Percentiles rank a stretch among this genome's conserved stretches.
Evolutionary conservation across 164 flowering plant species (phyloP).

Genomic region (Vitis rotundifolia): DNA sequence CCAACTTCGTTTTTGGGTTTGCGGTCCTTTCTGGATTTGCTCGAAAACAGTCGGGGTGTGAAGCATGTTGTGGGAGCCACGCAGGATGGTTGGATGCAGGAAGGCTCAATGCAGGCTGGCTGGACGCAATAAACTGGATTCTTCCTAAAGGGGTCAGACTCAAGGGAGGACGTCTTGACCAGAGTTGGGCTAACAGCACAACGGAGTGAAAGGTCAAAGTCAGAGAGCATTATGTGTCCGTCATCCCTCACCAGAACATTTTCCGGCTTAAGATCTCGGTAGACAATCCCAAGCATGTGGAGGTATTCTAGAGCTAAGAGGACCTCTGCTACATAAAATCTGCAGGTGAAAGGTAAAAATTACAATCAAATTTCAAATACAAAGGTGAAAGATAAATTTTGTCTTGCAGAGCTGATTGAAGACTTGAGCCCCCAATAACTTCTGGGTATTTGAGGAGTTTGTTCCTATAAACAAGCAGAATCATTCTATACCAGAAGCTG

Average conservation of each 20-base stretch:
- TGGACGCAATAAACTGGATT: constrained; percentile 71
- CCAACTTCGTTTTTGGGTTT: constrained; percentile 62
- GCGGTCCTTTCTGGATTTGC: constrained; percentile 75
- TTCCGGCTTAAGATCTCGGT: constrained; percentile 93
- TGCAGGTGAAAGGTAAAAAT: constrained; percentile 30
- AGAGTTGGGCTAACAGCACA: constrained; percentile 85
- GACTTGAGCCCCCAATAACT: too few relatives aligned
- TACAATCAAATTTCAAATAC: neutral
- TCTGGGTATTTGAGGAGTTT: too few relatives aligned
- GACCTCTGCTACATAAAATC: constrained; percentile 88
- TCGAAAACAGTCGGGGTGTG: constrained; percentile 68
- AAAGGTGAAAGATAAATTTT: too few relatives aligned
- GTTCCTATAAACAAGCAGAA: too few relatives aligned
- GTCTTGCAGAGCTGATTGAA: too few relatives aligned
- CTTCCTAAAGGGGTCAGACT: constrained; percentile 57
- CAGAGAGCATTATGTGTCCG: constrained; percentile 93
- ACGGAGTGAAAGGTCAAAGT: constrained; percentile 88
- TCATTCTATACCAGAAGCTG: too few relatives aligned
- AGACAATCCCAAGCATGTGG: constrained; percentile 91
- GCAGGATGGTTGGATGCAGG: constrained; percentile 87
- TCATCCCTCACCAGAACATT: constrained; percentile 93
- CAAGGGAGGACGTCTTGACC: constrained; percentile 55
- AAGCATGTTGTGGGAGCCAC: constrained; percentile 83
- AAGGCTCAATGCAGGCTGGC: constrained; percentile 75
- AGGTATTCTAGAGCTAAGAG: constrained; percentile 83